A percentile compares a stretch with the other conserved stretches of the same genome.
These are phyloP conservation scores for Globisporangium canariense DNA, from an alignment of 352 stramenopile genomes.

Conservation along the genomic window DNA sequence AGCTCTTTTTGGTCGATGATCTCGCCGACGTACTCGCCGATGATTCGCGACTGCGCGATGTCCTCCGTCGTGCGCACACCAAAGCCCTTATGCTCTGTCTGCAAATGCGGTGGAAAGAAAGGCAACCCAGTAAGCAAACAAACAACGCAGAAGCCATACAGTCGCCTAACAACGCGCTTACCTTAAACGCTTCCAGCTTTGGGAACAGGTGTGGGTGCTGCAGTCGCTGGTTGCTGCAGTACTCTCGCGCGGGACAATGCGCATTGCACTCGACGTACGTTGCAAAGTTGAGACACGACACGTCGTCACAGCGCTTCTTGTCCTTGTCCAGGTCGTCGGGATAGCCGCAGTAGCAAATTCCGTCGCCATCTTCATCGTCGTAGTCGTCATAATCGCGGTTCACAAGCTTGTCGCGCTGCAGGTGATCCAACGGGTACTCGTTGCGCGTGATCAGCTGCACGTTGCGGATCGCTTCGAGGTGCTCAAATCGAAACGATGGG, in stretches of 20 bases:
- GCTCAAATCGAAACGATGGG: constrained; percentile 30
- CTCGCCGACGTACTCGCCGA: constrained; percentile 92
- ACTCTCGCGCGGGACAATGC: constrained; percentile 41
- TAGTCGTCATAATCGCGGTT: constrained; percentile 27
- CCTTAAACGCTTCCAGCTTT: constrained; percentile 65
- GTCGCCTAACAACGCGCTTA: constrained; percentile 3
- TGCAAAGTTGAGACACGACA: constrained; percentile 88
- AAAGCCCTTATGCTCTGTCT: constrained; percentile 83
- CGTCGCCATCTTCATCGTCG: constrained; percentile 45
- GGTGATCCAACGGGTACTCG: constrained; percentile 66
- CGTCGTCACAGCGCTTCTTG: constrained; percentile 63
- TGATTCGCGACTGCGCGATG: constrained; percentile 62
- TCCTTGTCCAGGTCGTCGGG: constrained; percentile 40
- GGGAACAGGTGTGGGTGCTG: constrained; percentile 69
- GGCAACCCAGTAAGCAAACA: background rate
- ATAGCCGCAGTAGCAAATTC: constrained; percentile 57
- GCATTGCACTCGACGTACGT: constrained; percentile 80
- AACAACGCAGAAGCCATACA: background rate
- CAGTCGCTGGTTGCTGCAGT: constrained; percentile 73
- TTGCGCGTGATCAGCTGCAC: constrained; percentile 61
- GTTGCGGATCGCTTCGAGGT: constrained; percentile 64
- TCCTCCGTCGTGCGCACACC: constrained; percentile 65
- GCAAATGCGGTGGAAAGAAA: background rate
- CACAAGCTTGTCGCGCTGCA: constrained; percentile 30
- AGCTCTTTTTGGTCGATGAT: constrained; percentile 90